Evolutionary conservation across 371 early-diverging fungal species (phyloP), one percentile per base, ranked within the genome.

Genomic region (Blastocladiella emersonii): DNA sequence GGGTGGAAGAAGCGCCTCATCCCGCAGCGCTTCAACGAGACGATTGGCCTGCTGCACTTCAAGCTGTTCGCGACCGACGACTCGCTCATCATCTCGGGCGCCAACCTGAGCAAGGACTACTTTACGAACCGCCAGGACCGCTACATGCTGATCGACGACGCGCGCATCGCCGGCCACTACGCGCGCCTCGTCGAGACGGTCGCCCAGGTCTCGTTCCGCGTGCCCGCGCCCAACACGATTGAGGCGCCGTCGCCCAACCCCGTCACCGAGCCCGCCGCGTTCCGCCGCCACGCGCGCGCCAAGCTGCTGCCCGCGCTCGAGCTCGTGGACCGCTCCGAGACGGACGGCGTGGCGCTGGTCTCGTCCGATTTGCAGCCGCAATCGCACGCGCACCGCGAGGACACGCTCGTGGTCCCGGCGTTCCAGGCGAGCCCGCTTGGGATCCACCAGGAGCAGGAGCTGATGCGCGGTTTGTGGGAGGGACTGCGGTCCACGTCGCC

Each of bases 81-180:
- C 66, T 71, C 81, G 13, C 70, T 92, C 41, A 86, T 97, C 64
- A 70, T 98, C 37, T 90, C 89, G 63, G 53, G 53, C 15, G 98
- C 98, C n/a, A 98, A 98, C 66, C 74, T 98, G 62, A 93, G 85
- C 72, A 78, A 77, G 13, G 94, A 95, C 69, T 98, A 98, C 72
- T 98, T 98, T 72, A 83, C 84, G 6, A 85, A 91, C 73, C 81
- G 98, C 12, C 96, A 95, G 72, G 98, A 98, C 75, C 84, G 98
- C 35, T 95, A 95, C 64, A 80, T 93, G 37, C 62, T 76, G 45
- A 85, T 95, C 62, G 62, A 77, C 1, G 71, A 84, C 34, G 68
- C 75, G 3, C 65, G 67, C 19, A 30, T 51, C 13, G 23, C 53
- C 15, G 13, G 15, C 30, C 53, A 51, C 30, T 51, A 51, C 69